A percentile compares a stretch with the other conserved stretches of the same genome.
phyloP scores from a whole-genome alignment of 2,329 filamentous ascomycete genomes.

The Aspergillus novofumigatus region DNA sequence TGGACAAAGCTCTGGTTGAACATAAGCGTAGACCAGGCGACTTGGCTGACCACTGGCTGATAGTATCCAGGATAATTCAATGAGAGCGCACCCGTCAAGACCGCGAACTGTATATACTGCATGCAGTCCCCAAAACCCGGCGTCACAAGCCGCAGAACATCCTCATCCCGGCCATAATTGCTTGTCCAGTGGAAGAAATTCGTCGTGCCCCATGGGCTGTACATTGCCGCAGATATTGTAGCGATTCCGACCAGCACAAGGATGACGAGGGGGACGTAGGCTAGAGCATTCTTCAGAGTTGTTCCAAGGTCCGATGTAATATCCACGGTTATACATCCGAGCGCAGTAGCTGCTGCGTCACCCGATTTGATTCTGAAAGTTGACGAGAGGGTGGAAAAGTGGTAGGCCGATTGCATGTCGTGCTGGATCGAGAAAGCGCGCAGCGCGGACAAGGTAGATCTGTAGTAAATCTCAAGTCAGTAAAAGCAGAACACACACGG shows the following conservation, averaged over 20 bases:
- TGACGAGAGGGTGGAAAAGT: slow-evolving; percentile 75
- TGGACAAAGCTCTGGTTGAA: slow-evolving; percentile 89
- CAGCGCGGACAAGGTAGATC: slow-evolving; percentile 49
- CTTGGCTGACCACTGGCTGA: slow-evolving; percentile 84
- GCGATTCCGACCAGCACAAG: slow-evolving; percentile 76
- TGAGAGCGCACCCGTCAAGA: slow-evolving; percentile 79
- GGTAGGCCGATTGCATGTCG: slow-evolving; percentile 75
- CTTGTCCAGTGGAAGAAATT: slow-evolving; percentile 96
- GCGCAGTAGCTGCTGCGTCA: slow-evolving; percentile 56
- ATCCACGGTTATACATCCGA: slow-evolving; percentile 77
- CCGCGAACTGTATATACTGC: slow-evolving; percentile 92
- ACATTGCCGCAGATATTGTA: slow-evolving; percentile 78
- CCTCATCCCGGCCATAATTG: slow-evolving; percentile 92
- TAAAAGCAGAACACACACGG: background rate
- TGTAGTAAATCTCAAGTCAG: slow-evolving; percentile 8
- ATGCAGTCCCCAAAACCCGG: slow-evolving; percentile 95
- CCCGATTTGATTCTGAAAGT: slow-evolving; percentile 73
- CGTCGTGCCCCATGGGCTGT: slow-evolving; percentile 87
- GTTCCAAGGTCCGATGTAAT: slow-evolving; percentile 78
- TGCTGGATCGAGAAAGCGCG: slow-evolving; percentile 71
- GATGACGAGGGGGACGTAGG: slow-evolving; percentile 72
- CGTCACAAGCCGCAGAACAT: slow-evolving; percentile 85
- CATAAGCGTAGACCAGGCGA: slow-evolving; percentile 82
- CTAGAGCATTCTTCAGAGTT: slow-evolving; percentile 63
- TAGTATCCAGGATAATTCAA: slow-evolving; percentile 92